Evolutionary conservation across 2,329 filamentous ascomycete genomes (phyloP).

Genomic region (Onygena corvina): DNA sequence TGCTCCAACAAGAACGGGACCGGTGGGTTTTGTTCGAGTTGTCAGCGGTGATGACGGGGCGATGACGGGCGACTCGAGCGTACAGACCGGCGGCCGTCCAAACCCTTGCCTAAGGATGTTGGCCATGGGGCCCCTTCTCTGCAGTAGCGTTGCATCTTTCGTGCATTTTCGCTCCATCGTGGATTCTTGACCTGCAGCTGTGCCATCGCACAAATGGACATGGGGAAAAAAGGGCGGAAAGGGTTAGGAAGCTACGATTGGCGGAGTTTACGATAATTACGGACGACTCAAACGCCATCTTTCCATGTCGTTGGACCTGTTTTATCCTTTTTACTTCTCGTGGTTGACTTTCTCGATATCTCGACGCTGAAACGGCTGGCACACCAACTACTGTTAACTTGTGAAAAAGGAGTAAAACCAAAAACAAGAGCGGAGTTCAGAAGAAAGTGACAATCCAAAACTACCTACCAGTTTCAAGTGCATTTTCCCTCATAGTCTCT

Average conservation of each 20-base stretch:
- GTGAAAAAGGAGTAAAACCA: neutral
- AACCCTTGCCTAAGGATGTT: neutral
- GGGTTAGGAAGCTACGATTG: neutral
- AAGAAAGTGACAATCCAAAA: neutral
- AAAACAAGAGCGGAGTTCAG: neutral
- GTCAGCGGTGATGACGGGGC: neutral
- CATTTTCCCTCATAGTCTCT: neutral
- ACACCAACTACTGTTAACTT: neutral
- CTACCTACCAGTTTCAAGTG: neutral
- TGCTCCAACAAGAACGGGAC: no score
- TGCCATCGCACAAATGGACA: conserved; percentile 4
- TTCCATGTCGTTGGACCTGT: conserved; percentile 1
- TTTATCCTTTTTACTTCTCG: no score
- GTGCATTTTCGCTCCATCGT: conserved; percentile 2
- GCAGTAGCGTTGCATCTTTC: conserved; percentile 6
- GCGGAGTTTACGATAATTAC: neutral
- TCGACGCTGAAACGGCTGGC: neutral
- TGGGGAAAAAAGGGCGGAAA: neutral
- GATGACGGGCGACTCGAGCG: no score
- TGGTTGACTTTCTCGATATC: neutral
- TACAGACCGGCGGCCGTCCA: no score
- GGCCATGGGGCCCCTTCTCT: neutral
- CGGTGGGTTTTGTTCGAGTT: neutral
- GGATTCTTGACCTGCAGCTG: neutral
- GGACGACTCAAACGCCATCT: neutral